Percentiles rank a stretch among this genome's conserved stretches.
Evolutionary conservation across 176 grass and related monocot genomes (phyloP).

Genomic region (Phragmites australis): DNA sequence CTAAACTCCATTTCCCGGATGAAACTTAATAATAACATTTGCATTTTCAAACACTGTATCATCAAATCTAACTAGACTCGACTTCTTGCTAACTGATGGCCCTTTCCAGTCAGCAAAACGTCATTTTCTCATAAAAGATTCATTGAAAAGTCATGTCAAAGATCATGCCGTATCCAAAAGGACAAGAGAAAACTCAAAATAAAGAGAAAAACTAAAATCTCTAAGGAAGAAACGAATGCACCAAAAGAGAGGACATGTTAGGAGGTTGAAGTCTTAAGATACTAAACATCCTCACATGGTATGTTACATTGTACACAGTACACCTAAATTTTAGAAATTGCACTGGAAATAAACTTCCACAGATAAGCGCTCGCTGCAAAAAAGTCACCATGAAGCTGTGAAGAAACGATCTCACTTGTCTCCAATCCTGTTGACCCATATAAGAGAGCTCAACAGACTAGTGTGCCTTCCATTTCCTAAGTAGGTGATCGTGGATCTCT

Average conservation of each 20-base stretch:
- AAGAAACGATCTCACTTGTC: neutral
- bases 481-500: constrained; percentile 60
- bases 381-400: neutral
- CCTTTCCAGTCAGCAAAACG: neutral
- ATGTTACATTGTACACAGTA: constrained; percentile 27
- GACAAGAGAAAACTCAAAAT: neutral
- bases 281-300: constrained; percentile 12
- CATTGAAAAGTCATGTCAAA: neutral
- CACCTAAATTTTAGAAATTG: neutral
- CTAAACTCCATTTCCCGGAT: neutral
- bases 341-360: neutral
- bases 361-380: neutral
- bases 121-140: neutral
- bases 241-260: neutral
- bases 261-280: neutral
- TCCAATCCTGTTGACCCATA: constrained; percentile 2
- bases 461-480: constrained; percentile 75
- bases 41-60: neutral
- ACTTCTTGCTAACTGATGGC: neutral
- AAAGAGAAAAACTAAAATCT: neutral
- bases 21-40: neutral
- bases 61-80: neutral
- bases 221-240: neutral
- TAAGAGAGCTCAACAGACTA: constrained; percentile 29
- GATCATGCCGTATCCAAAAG: neutral